Conservation (phyloP, 2,329 filamentous ascomycete species). For the Daldinia sp. region DNA sequence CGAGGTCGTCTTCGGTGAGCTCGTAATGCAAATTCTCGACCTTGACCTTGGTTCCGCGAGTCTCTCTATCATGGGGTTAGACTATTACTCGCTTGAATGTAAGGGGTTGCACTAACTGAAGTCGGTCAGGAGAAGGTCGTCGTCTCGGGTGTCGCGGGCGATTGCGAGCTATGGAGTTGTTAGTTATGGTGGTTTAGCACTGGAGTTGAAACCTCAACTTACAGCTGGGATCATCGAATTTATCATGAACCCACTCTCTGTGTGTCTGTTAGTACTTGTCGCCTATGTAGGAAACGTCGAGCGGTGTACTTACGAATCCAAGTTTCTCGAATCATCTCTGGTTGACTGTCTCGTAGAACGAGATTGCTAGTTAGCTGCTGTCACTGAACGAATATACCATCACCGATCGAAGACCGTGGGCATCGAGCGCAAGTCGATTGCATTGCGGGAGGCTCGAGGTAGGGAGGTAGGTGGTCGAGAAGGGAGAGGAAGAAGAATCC, state of each 20-base stretch:
- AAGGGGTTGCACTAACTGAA: conserved; percentile 33
- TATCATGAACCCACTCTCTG: conserved; percentile 93
- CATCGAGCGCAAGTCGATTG: conserved; percentile 53
- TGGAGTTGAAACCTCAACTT: conserved; percentile 43
- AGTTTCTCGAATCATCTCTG: conserved; percentile 72
- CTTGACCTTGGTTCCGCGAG: conserved; percentile 76
- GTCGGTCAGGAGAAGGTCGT: conserved; percentile 58
- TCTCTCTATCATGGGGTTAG: conserved; percentile 57
- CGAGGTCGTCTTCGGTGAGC: conserved; percentile 83
- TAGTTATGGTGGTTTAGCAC: conserved; percentile 3
- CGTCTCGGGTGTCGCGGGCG: conserved; percentile 44
- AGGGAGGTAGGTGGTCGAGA: conserved; percentile 48
- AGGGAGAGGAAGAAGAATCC: conserved; percentile 53
- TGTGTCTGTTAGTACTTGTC: conserved; percentile 54
- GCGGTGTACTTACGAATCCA: conserved; percentile 72
- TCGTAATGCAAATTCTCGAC: conserved; percentile 96
- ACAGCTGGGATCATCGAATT: conserved; percentile 79
- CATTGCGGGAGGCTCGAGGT: conserved; percentile 47
- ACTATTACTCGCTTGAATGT: conserved; percentile 33
- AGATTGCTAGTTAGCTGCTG: conserved; percentile 65
- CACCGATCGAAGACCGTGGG: conserved; percentile 54
- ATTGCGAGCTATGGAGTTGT: conserved; percentile 43
- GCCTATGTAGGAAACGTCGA: conserved; percentile 1
- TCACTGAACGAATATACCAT: conserved; percentile 56
- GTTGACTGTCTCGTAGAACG: conserved; percentile 57